Percentiles rank a stretch among this genome's conserved stretches.
Evolutionary conservation across 164 flowering plant genomes (phyloP).

Genomic region (Akebia trifoliata): DNA sequence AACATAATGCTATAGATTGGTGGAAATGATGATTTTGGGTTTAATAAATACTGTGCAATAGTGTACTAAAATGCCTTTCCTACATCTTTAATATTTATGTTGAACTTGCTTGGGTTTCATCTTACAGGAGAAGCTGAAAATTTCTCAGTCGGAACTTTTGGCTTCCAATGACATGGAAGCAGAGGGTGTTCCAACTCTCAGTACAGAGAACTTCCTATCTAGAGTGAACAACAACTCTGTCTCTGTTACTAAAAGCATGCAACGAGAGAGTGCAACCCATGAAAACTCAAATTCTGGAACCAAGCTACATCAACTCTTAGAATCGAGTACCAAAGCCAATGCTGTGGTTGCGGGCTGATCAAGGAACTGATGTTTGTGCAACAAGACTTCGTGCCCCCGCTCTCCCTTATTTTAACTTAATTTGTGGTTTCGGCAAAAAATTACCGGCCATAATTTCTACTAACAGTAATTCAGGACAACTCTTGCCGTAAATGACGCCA

Average conservation of each 20-base stretch:
- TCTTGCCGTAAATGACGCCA: too few relatives aligned
- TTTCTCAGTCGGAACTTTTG: conserved; percentile 22
- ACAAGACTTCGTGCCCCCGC: too few relatives aligned
- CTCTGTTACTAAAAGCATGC: conserved; percentile 22
- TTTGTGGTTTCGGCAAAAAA: conserved; percentile 35
- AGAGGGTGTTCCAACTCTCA: conserved; percentile 26
- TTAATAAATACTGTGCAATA: too few relatives aligned
- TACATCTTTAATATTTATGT: too few relatives aligned
- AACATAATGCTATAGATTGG: too few relatives aligned
- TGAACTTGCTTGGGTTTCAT: conserved; percentile 5
- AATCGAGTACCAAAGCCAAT: conserved; percentile 63
- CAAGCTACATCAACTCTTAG: conserved; percentile 81
- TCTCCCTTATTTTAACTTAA: neutral
- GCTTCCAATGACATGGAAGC: conserved; percentile 24
- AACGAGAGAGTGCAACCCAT: conserved; percentile 39
- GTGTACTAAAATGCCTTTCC: too few relatives aligned
- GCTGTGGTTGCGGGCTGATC: conserved; percentile 87
- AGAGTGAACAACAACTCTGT: conserved; percentile 66
- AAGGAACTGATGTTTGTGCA: too few relatives aligned
- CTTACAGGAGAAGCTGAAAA: conserved; percentile 60
- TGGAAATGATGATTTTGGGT: too few relatives aligned
- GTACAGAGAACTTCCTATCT: conserved; percentile 67
- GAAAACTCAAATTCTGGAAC: conserved; percentile 51
- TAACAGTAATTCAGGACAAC: conserved; percentile 38
- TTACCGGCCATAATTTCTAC: conserved; percentile 36